phyloP scores from a whole-genome alignment of 768 basidiomycete species.

The Suillus clintonianus region DNA sequence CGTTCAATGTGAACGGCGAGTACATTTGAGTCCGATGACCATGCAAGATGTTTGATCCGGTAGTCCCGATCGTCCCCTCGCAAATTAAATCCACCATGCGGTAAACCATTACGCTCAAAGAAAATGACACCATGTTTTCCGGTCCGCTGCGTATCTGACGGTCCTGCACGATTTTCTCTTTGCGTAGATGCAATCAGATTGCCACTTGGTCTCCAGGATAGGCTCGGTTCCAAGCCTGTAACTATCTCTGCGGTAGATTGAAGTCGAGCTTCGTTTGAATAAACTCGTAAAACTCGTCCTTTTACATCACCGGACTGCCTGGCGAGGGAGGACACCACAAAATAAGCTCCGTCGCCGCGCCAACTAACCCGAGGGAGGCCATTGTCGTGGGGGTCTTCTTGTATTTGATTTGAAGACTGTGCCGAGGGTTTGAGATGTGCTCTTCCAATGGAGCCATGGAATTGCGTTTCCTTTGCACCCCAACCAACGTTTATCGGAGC shows the following conservation, averaged over 20 bases:
- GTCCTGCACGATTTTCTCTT: slow-evolving; percentile 71
- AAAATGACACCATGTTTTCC: slow-evolving; percentile 86
- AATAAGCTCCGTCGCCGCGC: slow-evolving; percentile 92
- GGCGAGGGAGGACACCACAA: slow-evolving; percentile 80
- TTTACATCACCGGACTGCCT: slow-evolving; percentile 28
- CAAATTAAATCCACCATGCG: slow-evolving; percentile 87
- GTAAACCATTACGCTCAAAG: slow-evolving; percentile 92
- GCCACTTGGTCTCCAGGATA: slow-evolving; percentile 89
- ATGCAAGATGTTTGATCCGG: slow-evolving; percentile 71
- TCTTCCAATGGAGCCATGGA: slow-evolving; percentile 95
- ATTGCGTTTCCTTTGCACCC: slow-evolving; percentile 97
- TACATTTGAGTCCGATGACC: slow-evolving; percentile 89
- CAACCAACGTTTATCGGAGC: slow-evolving; percentile 95
- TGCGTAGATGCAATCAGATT: slow-evolving; percentile 83
- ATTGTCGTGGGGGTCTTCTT: slow-evolving; percentile 73
- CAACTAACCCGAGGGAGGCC: slow-evolving; percentile 75
- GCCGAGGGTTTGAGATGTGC: slow-evolving; percentile 57
- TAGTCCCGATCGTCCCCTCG: slow-evolving; percentile 60
- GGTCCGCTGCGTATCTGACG: slow-evolving; percentile 64
- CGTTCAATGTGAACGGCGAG: slow-evolving; percentile 84
- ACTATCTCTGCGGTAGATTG: slow-evolving; percentile 86
- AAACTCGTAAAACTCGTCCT: slow-evolving; percentile 29
- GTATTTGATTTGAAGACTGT: slow-evolving; percentile 37
- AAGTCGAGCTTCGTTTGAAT: slow-evolving; percentile 54
- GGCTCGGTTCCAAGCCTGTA: slow-evolving; percentile 74